Base-by-base conservation (phyloP, 2,329 filamentous ascomycete genomes). In the Cyphellophora attinorum region DNA sequence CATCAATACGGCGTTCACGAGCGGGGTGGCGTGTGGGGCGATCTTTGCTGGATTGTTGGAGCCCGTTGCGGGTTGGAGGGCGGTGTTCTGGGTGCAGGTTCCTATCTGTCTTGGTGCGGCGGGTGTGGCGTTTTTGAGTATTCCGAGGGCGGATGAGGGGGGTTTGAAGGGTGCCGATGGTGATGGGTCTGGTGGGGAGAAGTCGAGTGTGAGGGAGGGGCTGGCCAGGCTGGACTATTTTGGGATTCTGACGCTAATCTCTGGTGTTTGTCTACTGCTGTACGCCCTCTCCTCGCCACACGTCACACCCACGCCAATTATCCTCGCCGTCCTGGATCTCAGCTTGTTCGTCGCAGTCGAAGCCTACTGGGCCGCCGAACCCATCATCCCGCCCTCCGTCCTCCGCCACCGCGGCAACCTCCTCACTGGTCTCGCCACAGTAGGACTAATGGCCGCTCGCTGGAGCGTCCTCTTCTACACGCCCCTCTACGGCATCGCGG, bases 381-480 rank as follows among this genome's bases (percentile, higher is more conserved):
- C 85, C 3, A 76, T 93, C 51, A 79, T 93, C 33, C 84, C 85
- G 1, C 61, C 88, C 31, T 57, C 69, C 2, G 68, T 91, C 2
- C 69, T 93, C 17, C 71, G 67, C 33, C 84, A 79, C 8, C 72
- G 79, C 17, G 79, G 78, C 18, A 75, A 83, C 1, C 62, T 89
- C 3, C 59, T 89, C 14, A 81, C 81, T 1, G 89, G 84, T 51
- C 51, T 88, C 14, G 72, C 79, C 1, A 83, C 85, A 32, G 68
- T 88, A 0, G 77, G 80, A 13, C 72, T 85, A 54, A 89, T 93
- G 82, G 77, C 82, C 52, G 71, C 81, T 2, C 78, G 85, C 38
- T 93, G 84, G 85, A 70, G 70, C 5, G 69, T 93, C 2, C 65
- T 93, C 5, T 91, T 86, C 62, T 93, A 85, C 58, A 72, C 79